Evolutionary conservation across 495 filamentous ascomycete species (phyloP), one percentile per base, ranked within the genome.

Genomic region (Massariosphaeria phaeospora): DNA sequence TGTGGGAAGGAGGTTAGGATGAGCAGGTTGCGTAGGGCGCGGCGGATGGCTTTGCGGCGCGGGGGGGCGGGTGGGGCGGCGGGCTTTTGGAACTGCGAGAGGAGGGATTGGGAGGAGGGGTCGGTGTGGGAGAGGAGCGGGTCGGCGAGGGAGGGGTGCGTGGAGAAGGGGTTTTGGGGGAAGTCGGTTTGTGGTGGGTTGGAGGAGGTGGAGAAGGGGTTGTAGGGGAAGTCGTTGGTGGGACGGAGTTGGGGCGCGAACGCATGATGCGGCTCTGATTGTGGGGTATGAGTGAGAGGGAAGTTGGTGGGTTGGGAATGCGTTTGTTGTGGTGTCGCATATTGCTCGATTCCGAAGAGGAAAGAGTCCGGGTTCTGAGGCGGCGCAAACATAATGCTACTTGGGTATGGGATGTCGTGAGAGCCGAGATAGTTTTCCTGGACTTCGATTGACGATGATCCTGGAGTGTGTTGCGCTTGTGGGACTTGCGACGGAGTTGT

Each of bases 271-370:
- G 17, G 10, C 31, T 55, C 29, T 21, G 24, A 27, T 48, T 49
- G 50, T 1, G 34, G 45, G 10, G 46, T 26, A 33, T 26, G 46
- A 39, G 42, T 13, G 34, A 24, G 52, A 27, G 18, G 17, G 11
- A 15, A 35, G 24, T 25, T 47, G 31, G 8, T 52, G 3, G 15
- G 41, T 34, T 24, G 59, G 41, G 18, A 57, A 30, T 21, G 45
- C 52, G 9, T 24, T 11, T 52, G 51, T 20, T 35, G 39, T 12
- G 26, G 26, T 9, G 29, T 24, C 9, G 66, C 66, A 41, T 59
- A 69, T 15, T 67, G 65, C 27, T 70, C 55, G 31, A 70, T 65
- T 7, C 68, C 67, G 26, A 58, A 63, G 23, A 70, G 67, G 31
- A 70, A 66, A 36, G 57, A 47, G 41, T 52, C 43, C 8, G 44